Percentiles rank a stretch among this genome's conserved stretches.
Evolutionary conservation across 148 eudicot species (phyloP).

Genomic region (Chenopodium quinoa): DNA sequence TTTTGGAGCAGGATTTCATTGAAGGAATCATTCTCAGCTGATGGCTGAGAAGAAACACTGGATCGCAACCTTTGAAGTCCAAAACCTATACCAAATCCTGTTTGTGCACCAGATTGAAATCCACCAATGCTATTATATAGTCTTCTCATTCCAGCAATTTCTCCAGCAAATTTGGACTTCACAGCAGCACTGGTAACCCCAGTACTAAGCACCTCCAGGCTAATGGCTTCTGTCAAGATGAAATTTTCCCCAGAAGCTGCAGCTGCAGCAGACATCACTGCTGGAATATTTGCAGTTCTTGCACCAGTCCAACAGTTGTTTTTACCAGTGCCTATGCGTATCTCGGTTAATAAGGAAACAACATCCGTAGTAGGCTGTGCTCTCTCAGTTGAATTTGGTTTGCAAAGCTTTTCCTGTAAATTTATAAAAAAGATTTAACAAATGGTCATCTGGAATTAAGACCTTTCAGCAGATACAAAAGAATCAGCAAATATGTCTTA

Average conservation of each 20-base stretch:
- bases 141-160: conserved; percentile 98
- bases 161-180: conserved; percentile 94
- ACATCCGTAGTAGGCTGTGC: conserved; percentile 91
- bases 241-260: conserved; percentile 96
- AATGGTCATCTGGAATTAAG: neutral
- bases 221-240: conserved; percentile 76
- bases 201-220: conserved; percentile 94
- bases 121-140: conserved; percentile 87
- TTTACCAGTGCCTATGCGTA: conserved; percentile 92
- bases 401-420: conserved; percentile 89
- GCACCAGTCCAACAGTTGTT: conserved; percentile 84
- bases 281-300: conserved; percentile 94
- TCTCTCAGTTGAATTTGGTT: conserved; percentile 75
- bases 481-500: neutral
- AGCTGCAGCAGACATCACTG: conserved; percentile 98
- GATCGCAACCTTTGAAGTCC: conserved; percentile 62
- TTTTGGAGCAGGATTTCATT: conserved; percentile 78
- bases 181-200: conserved; percentile 92
- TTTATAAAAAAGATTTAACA: neutral
- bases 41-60: conserved; percentile 48
- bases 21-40: conserved; percentile 65
- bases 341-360: conserved; percentile 89
- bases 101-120: conserved; percentile 52
- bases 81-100: conserved; percentile 49
- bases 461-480: neutral